Percentiles rank a stretch among this genome's conserved stretches.
These are phyloP conservation scores for Neonectria punicea DNA, from an alignment of 2,329 filamentous ascomycete genomes.

Conservation along the genomic window DNA sequence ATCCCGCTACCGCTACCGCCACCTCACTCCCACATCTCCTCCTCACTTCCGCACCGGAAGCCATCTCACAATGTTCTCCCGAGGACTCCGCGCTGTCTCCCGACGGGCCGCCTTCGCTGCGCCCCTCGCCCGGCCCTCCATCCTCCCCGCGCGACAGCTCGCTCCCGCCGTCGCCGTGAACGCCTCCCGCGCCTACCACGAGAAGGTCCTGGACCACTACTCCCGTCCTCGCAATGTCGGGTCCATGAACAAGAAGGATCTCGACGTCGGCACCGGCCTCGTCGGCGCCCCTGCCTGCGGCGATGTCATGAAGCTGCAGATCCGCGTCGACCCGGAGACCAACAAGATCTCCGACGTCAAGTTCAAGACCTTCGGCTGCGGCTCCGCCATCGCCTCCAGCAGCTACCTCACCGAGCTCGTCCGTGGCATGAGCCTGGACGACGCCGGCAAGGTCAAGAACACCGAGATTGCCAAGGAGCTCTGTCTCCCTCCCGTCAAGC, in stretches of 20 bases:
- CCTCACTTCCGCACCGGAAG: neutral
- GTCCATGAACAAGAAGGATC: conserved; percentile 76
- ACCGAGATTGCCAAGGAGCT: conserved; percentile 98
- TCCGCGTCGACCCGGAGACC: conserved; percentile 87
- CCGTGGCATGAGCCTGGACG: conserved; percentile 92
- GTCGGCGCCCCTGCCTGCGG: conserved; percentile 90
- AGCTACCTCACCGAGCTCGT: conserved; percentile 96
- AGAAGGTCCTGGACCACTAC: conserved; percentile 64
- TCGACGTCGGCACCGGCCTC: conserved; percentile 88
- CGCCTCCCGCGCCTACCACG: conserved; percentile 61
- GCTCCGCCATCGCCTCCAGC: conserved; percentile 92
- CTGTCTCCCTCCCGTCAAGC: conserved; percentile 86
- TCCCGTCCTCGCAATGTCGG: conserved; percentile 66
- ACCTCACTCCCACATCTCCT: conserved; percentile 10
- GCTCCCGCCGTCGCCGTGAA: conserved; percentile 53
- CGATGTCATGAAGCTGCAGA: conserved; percentile 85
- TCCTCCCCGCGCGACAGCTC: conserved; percentile 53
- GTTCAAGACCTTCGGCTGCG: conserved; percentile 98
- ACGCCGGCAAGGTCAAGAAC: conserved; percentile 92
- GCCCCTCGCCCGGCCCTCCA: conserved; percentile 51
- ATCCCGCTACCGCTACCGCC: conserved; percentile 3
- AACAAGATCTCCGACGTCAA: conserved; percentile 94
- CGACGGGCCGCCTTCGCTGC: conserved; percentile 56
- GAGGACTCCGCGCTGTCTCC: conserved; percentile 56
- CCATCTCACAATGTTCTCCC: conserved; percentile 56